Base-by-base conservation (phyloP, 2,329 filamentous ascomycete genomes). In the Penicillium digitatum region DNA sequence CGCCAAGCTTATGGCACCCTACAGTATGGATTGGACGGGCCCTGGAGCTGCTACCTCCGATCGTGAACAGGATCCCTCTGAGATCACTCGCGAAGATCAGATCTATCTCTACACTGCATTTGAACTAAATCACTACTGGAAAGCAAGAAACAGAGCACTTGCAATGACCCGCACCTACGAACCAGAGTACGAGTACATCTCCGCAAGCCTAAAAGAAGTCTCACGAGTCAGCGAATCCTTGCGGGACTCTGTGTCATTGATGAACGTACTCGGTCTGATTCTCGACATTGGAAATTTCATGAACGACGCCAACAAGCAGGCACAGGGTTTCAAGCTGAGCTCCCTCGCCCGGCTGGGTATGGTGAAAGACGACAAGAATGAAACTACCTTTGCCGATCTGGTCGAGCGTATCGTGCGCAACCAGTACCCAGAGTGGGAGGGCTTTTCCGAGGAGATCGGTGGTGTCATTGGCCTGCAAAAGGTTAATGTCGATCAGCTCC, bases 351-450 rank as follows among this genome's bases (percentile, higher is more conserved):
- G 94, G 52, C 79, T 99, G 52, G 92, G 88, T 58, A 97, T 99
- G 92, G 90, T 97, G 69, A 99, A 99, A 78, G 94, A 99, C 70
- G 91, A 96, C 78, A 96, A 96, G 82, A 99, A 99, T 74, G 89
- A 97, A 74, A 93, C 90, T 1, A 96, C 91, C 0, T 88, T 99
- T 69, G 91, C 93, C 54, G 94, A 99, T 74, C 83, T 97, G 40
- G 91, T 99, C 40, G 94, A 99, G 75, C 88, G 93, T 64, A 96
- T 96, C 64, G 93, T 97, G 55, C 88, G 94, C 61, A 94, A 90
- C 69, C 93, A 97, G 71, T 99, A 97, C 64, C 89, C 93, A 2
- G 90, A 96, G 73, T 97, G 92, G 89, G 92, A 96, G 74, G 82
- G 82, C 32, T 97, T 97, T 73, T 80, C 85, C 18, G 85, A 89